Evolutionary conservation across 768 basidiomycete genomes (phyloP), one percentile per base, ranked within the genome.

Genomic region (Polyporus arcularius): DNA sequence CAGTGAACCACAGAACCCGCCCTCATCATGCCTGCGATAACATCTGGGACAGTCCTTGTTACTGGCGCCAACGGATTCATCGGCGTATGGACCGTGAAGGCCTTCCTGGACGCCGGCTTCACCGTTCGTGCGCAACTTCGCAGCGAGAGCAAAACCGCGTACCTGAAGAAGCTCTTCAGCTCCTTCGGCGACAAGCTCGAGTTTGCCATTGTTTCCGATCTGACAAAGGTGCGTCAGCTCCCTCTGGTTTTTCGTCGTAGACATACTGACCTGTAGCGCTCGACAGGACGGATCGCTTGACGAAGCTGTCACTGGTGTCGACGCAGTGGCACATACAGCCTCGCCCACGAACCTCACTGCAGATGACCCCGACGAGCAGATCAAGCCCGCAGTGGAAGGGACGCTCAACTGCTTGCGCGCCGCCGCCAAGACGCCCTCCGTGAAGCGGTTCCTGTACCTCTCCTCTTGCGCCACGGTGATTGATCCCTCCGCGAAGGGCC

Each of bases 261-360:
- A 35, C 35, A 35, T 35, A 35, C 35, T 11, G 11, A 35, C 35
- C 6, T 7, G 11, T 35, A 35, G 21, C 35, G 35, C 7, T 35
- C 35, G 11, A 7, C 28, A 86, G 85, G 80, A 80, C 3, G 84
- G 83, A 5, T 88, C 87, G 1, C 94, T 93, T 62, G 90, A 94
- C 69, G 85, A 92, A 55, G 90, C 86, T 0, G 88, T 93, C 60
- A 83, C 86, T 69, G 90, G 81, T 1, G 85, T 92, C 6, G 85
- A 90, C 59, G 92, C 81, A 0, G 82, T 94, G 51, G 80, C 77
- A 42, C 90, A 91, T 66, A 84, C 80, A 2, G 88, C 88, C 0
- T 89, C 88, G 1, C 89, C 89, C 0, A 80, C 85, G 67, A 74
- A 80, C 54, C 63, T 76, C 30, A 73, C 79, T 1, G 78, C 75